A percentile compares a stretch with the other conserved stretches of the same genome.
These are phyloP conservation scores for Penicillium sp. DNA, from an alignment of 2,329 filamentous ascomycete genomes.

Conservation along the genomic window DNA sequence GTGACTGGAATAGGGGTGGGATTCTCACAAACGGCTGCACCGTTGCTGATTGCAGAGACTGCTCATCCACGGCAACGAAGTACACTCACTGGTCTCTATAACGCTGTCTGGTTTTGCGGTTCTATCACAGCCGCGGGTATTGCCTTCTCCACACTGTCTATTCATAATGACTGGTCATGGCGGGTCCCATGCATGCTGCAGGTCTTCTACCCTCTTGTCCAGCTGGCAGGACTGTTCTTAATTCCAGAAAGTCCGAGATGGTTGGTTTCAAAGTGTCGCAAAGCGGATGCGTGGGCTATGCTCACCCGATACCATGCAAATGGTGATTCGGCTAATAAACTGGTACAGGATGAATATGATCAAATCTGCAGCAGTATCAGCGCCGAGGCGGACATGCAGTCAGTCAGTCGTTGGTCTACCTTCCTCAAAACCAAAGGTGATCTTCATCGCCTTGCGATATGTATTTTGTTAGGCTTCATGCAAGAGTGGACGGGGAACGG, in stretches of 20 bases:
- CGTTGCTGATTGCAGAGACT: slow-evolving; percentile 31
- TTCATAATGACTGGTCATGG: slow-evolving; percentile 48
- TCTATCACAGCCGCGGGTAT: slow-evolving; percentile 21
- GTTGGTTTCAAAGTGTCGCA: slow-evolving; percentile 58
- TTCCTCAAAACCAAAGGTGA: slow-evolving; percentile 19
- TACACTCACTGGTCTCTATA: slow-evolving; percentile 31
- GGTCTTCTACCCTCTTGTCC: slow-evolving; percentile 46
- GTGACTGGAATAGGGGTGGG: slow-evolving; percentile 40
- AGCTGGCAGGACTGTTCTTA: slow-evolving; percentile 52
- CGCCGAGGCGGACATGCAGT: slow-evolving; percentile 14
- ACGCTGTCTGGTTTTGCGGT: slow-evolving; percentile 27
- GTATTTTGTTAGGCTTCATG: slow-evolving; percentile 24
- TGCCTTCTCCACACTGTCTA: slow-evolving; percentile 16
- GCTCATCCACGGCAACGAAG: slow-evolving; percentile 30
- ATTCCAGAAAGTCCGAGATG: slow-evolving; percentile 64
- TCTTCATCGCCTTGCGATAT: slow-evolving; percentile 22
- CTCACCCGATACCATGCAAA: slow-evolving; percentile 61
- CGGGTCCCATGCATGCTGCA: slow-evolving; percentile 59
- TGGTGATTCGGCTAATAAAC: slow-evolving; percentile 32
- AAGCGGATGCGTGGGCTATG: slow-evolving; percentile 55
- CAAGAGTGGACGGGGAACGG: slow-evolving; percentile 31
- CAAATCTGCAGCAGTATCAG: slow-evolving; percentile 26
- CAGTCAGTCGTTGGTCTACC: slow-evolving; percentile 16
- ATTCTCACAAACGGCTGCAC: slow-evolving; percentile 31
- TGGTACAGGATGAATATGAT: slow-evolving; percentile 25